Base-by-base conservation (phyloP, 306 rosid species). In the Casuarina equisetifolia region DNA sequence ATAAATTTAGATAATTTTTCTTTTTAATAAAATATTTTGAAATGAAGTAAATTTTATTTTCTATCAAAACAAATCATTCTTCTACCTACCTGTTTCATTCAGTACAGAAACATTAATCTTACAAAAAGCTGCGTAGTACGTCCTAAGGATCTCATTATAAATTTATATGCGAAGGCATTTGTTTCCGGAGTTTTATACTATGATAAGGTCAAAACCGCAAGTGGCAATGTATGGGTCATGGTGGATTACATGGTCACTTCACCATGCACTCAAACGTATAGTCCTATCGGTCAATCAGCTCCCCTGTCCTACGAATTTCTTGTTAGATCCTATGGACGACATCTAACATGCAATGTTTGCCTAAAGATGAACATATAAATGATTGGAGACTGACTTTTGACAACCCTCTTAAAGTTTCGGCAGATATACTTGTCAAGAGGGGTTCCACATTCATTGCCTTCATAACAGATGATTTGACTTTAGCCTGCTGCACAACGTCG, bases 281-380 rank as follows among this genome's bases (percentile, higher is more conserved):
- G 25, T 58, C 25, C 12, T 19, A 17, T 51, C 4, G 4, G 13
- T n/a, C 35, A 20, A 44, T 4, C 43, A 13, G 5, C 46, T 51
- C 55, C 19, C 51, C 69, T 42, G 42, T 54, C 75, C 49, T 53
- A 42, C 71, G 74, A 9, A 39, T 54, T 53, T 4, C 62, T 74
- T 38, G 52, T 71, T 74, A 32, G 19, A 9, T 3, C 36, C 46
- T 46, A 55, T 1, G 6, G 62, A 70, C 46, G 74, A 76, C 73
- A 84, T 63, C 61, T 66, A 84, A 84, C 86, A 69, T 87, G 88
- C 83, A 61, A 42, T 84, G 89, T 76, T 76, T 49, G 63, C 74
- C 49, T 71, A 76, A 85, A 85, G 82, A 69, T 77, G 51, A 79
- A 57, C 89, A 83, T 32, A 19, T 82, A 73, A 63, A 82, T 87